Percentiles rank a stretch among this genome's conserved stretches.
phyloP scores from a whole-genome alignment of 441 rosid species.

The Capsella rubella region DNA sequence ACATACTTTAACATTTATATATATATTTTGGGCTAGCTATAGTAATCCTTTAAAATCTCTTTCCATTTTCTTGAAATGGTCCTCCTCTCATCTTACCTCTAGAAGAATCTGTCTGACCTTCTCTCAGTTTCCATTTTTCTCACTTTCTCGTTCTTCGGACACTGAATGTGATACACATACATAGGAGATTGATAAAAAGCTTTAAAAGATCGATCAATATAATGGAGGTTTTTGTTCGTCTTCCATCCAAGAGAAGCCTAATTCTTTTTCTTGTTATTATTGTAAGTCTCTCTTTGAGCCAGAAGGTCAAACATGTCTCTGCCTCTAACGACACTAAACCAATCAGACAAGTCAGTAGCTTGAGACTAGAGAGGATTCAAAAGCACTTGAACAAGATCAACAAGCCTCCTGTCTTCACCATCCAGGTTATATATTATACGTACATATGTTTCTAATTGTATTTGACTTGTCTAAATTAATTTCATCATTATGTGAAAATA shows the following conservation, averaged over 20 bases:
- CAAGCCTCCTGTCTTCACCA: constrained; percentile 67
- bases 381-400: constrained; percentile 66
- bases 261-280: constrained; percentile 27
- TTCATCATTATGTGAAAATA: background rate
- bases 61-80: constrained; percentile 42
- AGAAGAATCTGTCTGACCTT: constrained; percentile 28
- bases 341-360: constrained; percentile 65
- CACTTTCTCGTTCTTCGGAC: constrained; percentile 37
- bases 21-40: constrained; percentile 24
- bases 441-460: constrained; percentile 9
- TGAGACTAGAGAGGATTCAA: constrained; percentile 81
- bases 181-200: constrained; percentile 30
- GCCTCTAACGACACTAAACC: constrained; percentile 54
- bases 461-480: constrained; percentile 3
- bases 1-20: constrained; percentile 45
- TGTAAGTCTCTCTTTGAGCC: constrained; percentile 31
- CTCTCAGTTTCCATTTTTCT: constrained; percentile 31
- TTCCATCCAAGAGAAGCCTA: constrained; percentile 35
- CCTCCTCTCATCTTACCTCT: constrained; percentile 21
- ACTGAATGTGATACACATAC: constrained; percentile 50
- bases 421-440: constrained; percentile 50
- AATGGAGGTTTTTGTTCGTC: constrained; percentile 33
- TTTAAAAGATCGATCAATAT: constrained; percentile 24
- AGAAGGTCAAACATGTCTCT: constrained; percentile 41
- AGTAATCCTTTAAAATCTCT: constrained; percentile 19